Percentiles rank a stretch among this genome's conserved stretches.
phyloP scores from a whole-genome alignment of 2,329 filamentous ascomycete species.

The Tolypocladium nubicola region DNA sequence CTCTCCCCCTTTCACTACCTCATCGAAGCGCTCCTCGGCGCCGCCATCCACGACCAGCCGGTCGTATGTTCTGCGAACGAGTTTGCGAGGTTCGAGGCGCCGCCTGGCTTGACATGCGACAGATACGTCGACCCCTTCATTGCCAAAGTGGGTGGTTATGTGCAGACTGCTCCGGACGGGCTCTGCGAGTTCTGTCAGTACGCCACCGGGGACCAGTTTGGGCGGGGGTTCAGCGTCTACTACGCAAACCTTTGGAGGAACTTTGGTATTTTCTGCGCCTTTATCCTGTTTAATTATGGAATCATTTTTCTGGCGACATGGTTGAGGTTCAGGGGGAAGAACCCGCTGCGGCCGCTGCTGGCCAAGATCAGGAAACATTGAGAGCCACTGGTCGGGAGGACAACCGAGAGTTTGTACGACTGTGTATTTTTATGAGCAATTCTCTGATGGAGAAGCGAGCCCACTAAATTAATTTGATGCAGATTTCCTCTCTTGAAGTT shows the following conservation, averaged over 20 bases:
- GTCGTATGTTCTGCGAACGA: constrained; percentile 46
- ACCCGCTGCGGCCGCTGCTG: constrained; percentile 21
- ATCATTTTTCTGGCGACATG: constrained; percentile 28
- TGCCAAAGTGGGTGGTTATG: constrained; percentile 46
- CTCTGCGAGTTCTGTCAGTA: constrained; percentile 57
- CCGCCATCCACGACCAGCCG: constrained; percentile 41
- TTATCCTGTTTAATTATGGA: constrained; percentile 51
- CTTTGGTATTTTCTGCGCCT: constrained; percentile 55
- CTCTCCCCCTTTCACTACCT: constrained; percentile 60
- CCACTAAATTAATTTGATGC: too few relatives aligned
- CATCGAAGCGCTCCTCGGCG: constrained; percentile 49
- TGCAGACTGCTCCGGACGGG: constrained; percentile 41
- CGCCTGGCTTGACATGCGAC: constrained; percentile 47
- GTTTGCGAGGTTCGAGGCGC: constrained; percentile 48
- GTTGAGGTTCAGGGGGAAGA: constrained; percentile 27
- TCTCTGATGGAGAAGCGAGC: background rate
- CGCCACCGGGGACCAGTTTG: constrained; percentile 49
- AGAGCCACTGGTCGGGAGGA: background rate
- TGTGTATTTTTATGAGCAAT: background rate
- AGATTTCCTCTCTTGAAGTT: too few relatives aligned
- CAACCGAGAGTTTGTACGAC: background rate
- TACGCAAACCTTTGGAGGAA: constrained; percentile 54
- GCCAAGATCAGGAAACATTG: constrained; percentile 8
- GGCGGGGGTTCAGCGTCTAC: constrained; percentile 46
- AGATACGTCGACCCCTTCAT: constrained; percentile 47